Evolutionary conservation across 2,329 filamentous ascomycete species (phyloP), one percentile per base, ranked within the genome.

Genomic region (Arthrobotrys musiformis): DNA sequence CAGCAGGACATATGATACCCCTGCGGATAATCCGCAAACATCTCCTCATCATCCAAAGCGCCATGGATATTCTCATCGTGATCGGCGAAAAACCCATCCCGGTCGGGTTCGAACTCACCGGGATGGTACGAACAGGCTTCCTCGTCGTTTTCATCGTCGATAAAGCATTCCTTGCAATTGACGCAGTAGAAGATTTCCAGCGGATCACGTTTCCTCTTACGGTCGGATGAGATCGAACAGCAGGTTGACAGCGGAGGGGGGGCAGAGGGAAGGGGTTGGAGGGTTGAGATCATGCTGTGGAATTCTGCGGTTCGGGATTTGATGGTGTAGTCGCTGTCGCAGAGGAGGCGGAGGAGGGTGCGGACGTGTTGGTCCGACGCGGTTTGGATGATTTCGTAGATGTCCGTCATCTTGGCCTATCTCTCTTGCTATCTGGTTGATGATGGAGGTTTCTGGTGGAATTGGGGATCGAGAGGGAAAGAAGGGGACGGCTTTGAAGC

Each of bases 311-410:
- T 61, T 40, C 52, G 54, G 26, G 44, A 46, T 44, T 76, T 69
- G 26, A 62, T 70, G 17, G 46, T 35, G 17, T 48, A 76, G 13
- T 64, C 50, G 48, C 66, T 63, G 19, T 76, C 64, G 64, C 72
- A 76, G 8, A 76, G 72, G 58, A 76, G 72, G n/a, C 72, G 72
- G 37, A 76, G 72, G 35, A 76, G 46, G 17, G 72, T 60, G 24
- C 72, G 72, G 46, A 76, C 64, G 64, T 76, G 72, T 67, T 69
- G 56, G 50, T 76, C 72, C 37, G 72, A 50, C 66, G 72, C 72
- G 46, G 72, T 69, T 24, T 68, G 56, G 56, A 76, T 76, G n/a
- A 70, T 50, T 58, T 76, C 60, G 42, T 70, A 76, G 48, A 76
- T 70, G n/a, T 70, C 72, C 1, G 50, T 61, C 72, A 76, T 76